These are phyloP conservation scores for Fusarium sororula DNA, from an alignment of 2,329 filamentous ascomycete species.

Conservation along the genomic window DNA sequence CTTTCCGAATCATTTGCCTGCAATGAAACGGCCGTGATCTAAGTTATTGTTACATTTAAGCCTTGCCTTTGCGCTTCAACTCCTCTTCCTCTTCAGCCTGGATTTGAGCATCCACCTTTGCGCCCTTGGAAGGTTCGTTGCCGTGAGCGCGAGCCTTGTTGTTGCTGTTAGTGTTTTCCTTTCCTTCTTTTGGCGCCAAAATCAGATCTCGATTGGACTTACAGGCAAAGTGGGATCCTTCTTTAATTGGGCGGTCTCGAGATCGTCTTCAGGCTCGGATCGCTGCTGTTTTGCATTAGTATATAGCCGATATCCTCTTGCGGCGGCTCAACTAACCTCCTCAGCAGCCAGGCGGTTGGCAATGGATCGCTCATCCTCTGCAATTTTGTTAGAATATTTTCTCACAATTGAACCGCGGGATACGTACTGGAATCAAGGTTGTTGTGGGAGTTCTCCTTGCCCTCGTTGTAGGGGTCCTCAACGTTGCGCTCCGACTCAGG, in stretches of 20 bases:
- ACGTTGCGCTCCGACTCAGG: conserved; percentile 61
- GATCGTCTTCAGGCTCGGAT: conserved; percentile 57
- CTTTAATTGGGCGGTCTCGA: conserved; percentile 56
- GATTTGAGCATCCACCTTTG: conserved; percentile 75
- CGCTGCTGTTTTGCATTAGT: conserved; percentile 31
- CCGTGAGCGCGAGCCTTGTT: conserved; percentile 71
- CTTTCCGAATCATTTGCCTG: conserved; percentile 2
- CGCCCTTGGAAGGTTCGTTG: conserved; percentile 77
- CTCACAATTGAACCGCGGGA: conserved; percentile 39
- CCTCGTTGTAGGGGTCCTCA: conserved; percentile 74
- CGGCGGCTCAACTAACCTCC: conserved; percentile 53
- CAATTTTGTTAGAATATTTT: conserved; percentile 44
- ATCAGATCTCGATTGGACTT: conserved; percentile 39
- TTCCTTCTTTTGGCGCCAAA: neutral
- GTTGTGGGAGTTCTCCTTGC: conserved; percentile 73
- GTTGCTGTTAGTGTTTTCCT: neutral
- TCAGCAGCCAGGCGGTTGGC: conserved; percentile 76
- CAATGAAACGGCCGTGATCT: conserved; percentile 3
- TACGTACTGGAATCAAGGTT: conserved; percentile 75
- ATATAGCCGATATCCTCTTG: neutral
- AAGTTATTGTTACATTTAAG: conserved; percentile 27
- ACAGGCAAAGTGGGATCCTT: conserved; percentile 70
- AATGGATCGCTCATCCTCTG: conserved; percentile 76
- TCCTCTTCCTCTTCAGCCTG: conserved; percentile 73
- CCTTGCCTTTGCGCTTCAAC: conserved; percentile 65